These are phyloP conservation scores for Magnaporthiopsis incrustans DNA, from an alignment of 2,329 filamentous ascomycete genomes.

Conservation along the genomic window DNA sequence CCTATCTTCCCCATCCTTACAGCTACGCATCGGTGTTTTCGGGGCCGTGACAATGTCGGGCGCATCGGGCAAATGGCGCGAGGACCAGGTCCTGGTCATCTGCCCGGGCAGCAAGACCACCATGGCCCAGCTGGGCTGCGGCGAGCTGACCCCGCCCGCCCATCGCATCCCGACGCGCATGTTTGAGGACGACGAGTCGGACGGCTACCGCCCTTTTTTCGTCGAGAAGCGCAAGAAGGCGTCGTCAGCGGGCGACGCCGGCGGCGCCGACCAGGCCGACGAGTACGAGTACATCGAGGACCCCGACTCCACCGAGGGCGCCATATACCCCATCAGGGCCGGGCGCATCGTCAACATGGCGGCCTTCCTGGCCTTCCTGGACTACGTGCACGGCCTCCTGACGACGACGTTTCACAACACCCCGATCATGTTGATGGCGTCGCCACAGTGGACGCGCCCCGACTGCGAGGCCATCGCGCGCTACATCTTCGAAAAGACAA, in stretches of 20 bases:
- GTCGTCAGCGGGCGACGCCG: slow-evolving; percentile 18
- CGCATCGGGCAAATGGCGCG: slow-evolving; percentile 52
- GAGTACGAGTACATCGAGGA: slow-evolving; percentile 77
- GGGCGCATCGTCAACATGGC: slow-evolving; percentile 86
- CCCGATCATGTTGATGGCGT: slow-evolving; percentile 81
- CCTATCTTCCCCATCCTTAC: neutral
- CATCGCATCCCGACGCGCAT: slow-evolving; percentile 86
- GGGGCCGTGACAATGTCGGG: slow-evolving; percentile 36
- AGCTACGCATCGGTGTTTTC: neutral
- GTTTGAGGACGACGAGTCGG: slow-evolving; percentile 79
- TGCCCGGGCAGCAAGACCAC: slow-evolving; percentile 83
- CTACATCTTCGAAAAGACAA: slow-evolving; percentile 96
- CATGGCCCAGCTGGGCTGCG: slow-evolving; percentile 82
- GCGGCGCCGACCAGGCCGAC: slow-evolving; percentile 44
- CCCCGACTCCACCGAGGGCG: slow-evolving; percentile 77
- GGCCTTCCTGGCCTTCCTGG: slow-evolving; percentile 87
- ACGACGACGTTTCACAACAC: slow-evolving; percentile 95
- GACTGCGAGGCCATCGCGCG: slow-evolving; percentile 84
- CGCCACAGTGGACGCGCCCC: slow-evolving; percentile 82
- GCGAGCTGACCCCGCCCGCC: slow-evolving; percentile 84
- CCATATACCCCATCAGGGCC: slow-evolving; percentile 70
- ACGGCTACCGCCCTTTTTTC: slow-evolving; percentile 67
- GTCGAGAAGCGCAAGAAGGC: slow-evolving; percentile 58
- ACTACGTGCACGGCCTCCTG: slow-evolving; percentile 82
- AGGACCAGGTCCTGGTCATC: slow-evolving; percentile 62